Base-by-base conservation (phyloP, 1,284 basidiomycete species). In the Rhodofomes roseus region DNA sequence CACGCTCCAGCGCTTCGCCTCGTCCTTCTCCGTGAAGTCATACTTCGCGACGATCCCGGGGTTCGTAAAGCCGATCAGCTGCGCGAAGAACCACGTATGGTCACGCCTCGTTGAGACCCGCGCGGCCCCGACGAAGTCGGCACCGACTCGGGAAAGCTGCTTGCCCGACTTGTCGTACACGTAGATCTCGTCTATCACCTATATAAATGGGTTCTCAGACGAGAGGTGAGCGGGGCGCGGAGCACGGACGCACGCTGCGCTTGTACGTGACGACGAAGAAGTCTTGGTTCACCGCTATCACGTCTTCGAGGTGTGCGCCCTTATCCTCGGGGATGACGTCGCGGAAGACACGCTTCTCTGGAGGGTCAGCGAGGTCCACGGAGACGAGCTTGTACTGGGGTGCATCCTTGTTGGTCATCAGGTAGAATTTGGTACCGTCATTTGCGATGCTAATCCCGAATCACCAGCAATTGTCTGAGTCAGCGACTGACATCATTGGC, bases 131-230 rank as follows among this genome's bases (percentile, higher is more conserved):
- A 95, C 86, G 55, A 90, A 86, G 52, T 90, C 84, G 5, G 81
- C 74, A 2, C 83, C 85, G 18, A 95, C 73, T 5, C 86, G 85
- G 41, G 77, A 73, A 57, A 91, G 65, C 54, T 75, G 78, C 64
- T 79, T 71, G 39, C 93, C 93, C 48, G 75, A 72, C 57, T 87
- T 79, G 44, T 83, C 79, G 73, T 90, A 87, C 57, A 95, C 72
- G 72, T 92, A 92, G 40, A 95, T 77, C 72, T 93, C 90, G 69
- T 94, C 90, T 65, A 89, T 90, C 68, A 93, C 88, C 87, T 90
- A 65, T 31, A 52, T 52, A n/a, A 31, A 29, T 25, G 20, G 9
- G 46, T 34, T 16, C 31, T 23, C 14, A 36, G 20, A 11, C 31
- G 11, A 5, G 31, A 34, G 5, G 9, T 9, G 23, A 14, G 23